Evolutionary conservation across 306 rosid species (phyloP).

Genomic region (Sindora glabra): DNA sequence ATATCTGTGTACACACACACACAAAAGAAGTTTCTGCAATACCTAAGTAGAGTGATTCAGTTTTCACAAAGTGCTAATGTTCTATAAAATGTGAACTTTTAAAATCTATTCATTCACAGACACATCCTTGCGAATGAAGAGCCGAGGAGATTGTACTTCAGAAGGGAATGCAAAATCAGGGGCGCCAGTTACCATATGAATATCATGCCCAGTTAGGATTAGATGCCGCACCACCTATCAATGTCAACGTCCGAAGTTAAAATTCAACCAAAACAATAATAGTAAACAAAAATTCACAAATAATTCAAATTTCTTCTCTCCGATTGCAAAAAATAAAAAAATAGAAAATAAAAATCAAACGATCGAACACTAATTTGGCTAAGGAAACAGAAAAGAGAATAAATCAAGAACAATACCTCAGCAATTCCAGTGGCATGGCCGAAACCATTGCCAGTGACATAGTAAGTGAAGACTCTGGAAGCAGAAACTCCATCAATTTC

Average conservation of each 20-base stretch:
- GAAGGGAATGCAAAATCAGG: constrained; percentile 91
- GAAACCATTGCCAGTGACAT: constrained; percentile 92
- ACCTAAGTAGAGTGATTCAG: too few relatives aligned
- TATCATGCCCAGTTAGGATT: constrained; percentile 85
- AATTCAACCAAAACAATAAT: background rate
- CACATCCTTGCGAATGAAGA: constrained; percentile 79
- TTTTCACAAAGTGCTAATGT: too few relatives aligned
- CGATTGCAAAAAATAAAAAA: too few relatives aligned
- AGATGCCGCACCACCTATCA: constrained; percentile 75
- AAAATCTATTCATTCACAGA: background rate
- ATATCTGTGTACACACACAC: too few relatives aligned
- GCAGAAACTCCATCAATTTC: constrained; percentile 66
- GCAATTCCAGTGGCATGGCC: constrained; percentile 98
- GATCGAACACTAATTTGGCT: too few relatives aligned
- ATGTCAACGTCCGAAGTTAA: too few relatives aligned
- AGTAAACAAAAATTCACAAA: background rate
- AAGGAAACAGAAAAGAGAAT: too few relatives aligned
- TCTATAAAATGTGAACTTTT: too few relatives aligned
- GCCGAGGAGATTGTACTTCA: constrained; percentile 62
- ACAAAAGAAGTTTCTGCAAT: too few relatives aligned
- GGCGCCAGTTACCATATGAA: constrained; percentile 89
- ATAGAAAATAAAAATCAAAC: too few relatives aligned
- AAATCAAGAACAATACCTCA: too few relatives aligned
- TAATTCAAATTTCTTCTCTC: background rate
- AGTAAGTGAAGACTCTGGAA: constrained; percentile 78